Evolutionary conservation across 441 rosid genomes (phyloP).

Genomic region (Erodium texanum): DNA sequence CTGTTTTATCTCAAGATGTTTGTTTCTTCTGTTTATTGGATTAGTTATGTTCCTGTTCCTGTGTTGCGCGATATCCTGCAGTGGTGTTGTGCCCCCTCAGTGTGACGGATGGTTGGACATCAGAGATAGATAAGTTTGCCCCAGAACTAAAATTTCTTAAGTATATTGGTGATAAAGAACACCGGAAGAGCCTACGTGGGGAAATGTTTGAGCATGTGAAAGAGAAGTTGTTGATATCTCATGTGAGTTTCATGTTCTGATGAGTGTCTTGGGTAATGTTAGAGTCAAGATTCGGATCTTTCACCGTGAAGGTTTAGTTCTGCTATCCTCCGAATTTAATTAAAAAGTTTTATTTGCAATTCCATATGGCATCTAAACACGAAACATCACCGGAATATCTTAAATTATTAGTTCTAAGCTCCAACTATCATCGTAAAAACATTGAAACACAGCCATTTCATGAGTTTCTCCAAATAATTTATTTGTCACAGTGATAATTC

Average conservation of each 20-base stretch:
- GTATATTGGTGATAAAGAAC: constrained; percentile 72
- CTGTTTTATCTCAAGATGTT: constrained; percentile 2
- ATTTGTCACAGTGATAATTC: neutral
- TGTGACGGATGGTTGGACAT: constrained; percentile 78
- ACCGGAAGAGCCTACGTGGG: constrained; percentile 44
- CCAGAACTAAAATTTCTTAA: constrained; percentile 54
- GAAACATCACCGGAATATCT: neutral
- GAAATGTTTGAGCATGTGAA: constrained; percentile 35
- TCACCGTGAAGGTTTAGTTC: neutral
- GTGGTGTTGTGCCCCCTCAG: constrained; percentile 85
- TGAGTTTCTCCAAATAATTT: neutral
- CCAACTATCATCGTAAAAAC: neutral
- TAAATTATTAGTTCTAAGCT: neutral
- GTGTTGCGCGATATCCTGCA: constrained; percentile 20
- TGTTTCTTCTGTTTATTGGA: neutral
- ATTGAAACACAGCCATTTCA: neutral
- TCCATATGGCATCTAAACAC: neutral
- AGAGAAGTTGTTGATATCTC: constrained; percentile 21
- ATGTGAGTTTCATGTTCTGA: constrained; percentile 35
- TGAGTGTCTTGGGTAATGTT: neutral
- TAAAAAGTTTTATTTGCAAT: neutral
- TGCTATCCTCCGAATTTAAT: neutral
- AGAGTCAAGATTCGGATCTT: neutral
- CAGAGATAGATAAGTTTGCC: constrained; percentile 61
- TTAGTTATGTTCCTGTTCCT: neutral